Evolutionary conservation across 768 basidiomycete genomes (phyloP).

Genomic region (Lactifluus piperatus): DNA sequence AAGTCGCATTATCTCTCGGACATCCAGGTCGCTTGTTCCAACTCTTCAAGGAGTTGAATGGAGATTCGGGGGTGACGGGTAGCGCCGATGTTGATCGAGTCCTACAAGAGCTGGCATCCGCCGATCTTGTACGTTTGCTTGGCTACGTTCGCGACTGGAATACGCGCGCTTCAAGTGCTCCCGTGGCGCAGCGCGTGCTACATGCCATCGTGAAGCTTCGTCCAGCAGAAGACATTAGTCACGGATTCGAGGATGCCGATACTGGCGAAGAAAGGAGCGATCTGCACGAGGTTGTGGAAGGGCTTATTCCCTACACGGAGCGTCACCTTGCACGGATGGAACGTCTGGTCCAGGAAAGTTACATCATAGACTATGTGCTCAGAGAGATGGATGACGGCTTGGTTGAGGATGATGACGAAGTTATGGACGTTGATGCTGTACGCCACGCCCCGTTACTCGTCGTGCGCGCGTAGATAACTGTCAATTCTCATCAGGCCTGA

Average conservation of each 20-base stretch:
- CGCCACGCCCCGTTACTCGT: neutral
- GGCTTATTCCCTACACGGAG: constrained; percentile 89
- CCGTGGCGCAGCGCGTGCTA: constrained; percentile 76
- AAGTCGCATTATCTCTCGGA: constrained; percentile 85
- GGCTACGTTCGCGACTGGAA: constrained; percentile 90
- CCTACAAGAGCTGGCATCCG: constrained; percentile 55
- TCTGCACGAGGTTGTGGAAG: constrained; percentile 73
- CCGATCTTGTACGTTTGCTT: constrained; percentile 75
- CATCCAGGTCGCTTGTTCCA: constrained; percentile 82
- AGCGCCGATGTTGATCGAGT: constrained; percentile 71
- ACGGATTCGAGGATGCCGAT: constrained; percentile 39
- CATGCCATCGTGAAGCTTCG: constrained; percentile 74
- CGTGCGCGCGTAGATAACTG: neutral
- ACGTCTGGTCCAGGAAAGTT: constrained; percentile 87
- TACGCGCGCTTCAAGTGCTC: constrained; percentile 80
- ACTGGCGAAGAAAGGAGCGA: constrained; percentile 20
- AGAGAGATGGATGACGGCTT: constrained; percentile 69
- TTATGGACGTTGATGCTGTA: constrained; percentile 21
- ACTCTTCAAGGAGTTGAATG: constrained; percentile 59
- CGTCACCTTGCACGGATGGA: constrained; percentile 83
- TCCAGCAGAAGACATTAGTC: constrained; percentile 62
- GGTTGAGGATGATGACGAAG: constrained; percentile 31
- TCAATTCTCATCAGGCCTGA: neutral
- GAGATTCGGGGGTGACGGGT: constrained; percentile 47
- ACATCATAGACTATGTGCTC: constrained; percentile 84